Conservation (phyloP, 1,284 basidiomycete species). For the Pterulicium gracile region DNA sequence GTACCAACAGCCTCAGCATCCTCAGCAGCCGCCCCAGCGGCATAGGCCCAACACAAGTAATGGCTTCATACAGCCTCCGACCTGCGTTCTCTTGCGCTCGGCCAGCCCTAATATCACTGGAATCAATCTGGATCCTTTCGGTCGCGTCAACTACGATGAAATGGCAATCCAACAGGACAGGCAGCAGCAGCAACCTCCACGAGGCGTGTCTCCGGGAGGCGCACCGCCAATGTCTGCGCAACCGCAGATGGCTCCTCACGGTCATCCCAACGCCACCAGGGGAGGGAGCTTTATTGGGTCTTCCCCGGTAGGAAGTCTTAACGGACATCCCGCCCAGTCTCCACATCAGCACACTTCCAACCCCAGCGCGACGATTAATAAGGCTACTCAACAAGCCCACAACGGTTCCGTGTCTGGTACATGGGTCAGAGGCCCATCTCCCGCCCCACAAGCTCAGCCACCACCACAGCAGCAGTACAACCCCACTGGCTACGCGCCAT, state of each 20-base stretch:
- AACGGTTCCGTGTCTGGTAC: not conserved
- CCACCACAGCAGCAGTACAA: constrained; percentile 10
- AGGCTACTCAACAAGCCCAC: not conserved
- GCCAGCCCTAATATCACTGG: constrained; percentile 42
- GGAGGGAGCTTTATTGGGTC: not conserved
- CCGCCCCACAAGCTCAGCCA: constrained; percentile 11
- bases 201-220: not conserved
- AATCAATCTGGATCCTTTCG: constrained; percentile 68
- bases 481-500: constrained; percentile 10
- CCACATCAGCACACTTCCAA: constrained; percentile 12
- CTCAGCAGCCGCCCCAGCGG: constrained; percentile 18
- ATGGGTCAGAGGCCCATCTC: constrained; percentile 3
- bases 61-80: constrained; percentile 8
- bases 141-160: constrained; percentile 70
- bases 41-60: no score
- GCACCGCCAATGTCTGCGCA: no score
- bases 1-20: constrained; percentile 8
- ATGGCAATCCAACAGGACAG: constrained; percentile 57
- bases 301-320: no score
- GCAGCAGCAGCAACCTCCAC: constrained; percentile 29
- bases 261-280: no score
- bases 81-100: constrained; percentile 16
- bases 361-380: not conserved
- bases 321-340: constrained; percentile 16
- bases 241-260: not conserved